phyloP scores from a whole-genome alignment of 345 rosid genomes.

The Linum lewisii region DNA sequence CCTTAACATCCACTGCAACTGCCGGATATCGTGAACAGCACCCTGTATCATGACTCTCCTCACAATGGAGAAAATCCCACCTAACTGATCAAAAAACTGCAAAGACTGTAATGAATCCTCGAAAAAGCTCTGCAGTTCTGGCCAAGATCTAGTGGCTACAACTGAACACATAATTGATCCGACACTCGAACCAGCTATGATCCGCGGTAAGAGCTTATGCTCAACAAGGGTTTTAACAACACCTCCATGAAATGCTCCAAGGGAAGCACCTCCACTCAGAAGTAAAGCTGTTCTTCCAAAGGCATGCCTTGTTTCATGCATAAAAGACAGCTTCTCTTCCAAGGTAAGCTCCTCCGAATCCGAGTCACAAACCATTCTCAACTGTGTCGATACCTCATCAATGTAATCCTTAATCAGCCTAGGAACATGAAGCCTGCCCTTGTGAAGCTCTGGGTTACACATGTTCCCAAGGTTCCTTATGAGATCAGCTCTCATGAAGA shows the following conservation, averaged over 20 bases:
- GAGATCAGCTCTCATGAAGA: slow-evolving; percentile 95
- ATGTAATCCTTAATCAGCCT: slow-evolving; percentile 87
- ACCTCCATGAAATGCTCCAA: slow-evolving; percentile 88
- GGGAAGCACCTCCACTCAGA: slow-evolving; percentile 97
- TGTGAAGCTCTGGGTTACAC: slow-evolving; percentile 96
- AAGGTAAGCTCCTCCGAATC: slow-evolving; percentile 81
- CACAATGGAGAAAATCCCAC: slow-evolving; percentile 75
- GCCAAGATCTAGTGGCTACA: slow-evolving; percentile 93
- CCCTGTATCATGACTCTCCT: slow-evolving; percentile 82
- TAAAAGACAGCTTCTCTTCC: slow-evolving; percentile 86
- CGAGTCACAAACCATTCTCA: slow-evolving; percentile 82
- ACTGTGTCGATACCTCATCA: slow-evolving; percentile 83
- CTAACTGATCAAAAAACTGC: slow-evolving; percentile 91
- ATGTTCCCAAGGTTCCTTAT: slow-evolving; percentile 91
- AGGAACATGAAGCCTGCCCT: slow-evolving; percentile 93
- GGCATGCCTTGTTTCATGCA: slow-evolving; percentile 97
- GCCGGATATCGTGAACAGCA: slow-evolving; percentile 85
- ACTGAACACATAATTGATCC: slow-evolving; percentile 85
- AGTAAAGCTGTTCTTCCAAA: slow-evolving; percentile 98
- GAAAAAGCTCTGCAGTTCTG: slow-evolving; percentile 84
- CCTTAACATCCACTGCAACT: slow-evolving; percentile 84
- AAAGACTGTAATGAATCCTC: slow-evolving; percentile 71
- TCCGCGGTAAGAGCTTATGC: slow-evolving; percentile 84
- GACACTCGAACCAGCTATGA: slow-evolving; percentile 96
- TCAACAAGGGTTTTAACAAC: slow-evolving; percentile 85